phyloP scores from a whole-genome alignment of 441 rosid species.

The Corymbia citriodora region DNA sequence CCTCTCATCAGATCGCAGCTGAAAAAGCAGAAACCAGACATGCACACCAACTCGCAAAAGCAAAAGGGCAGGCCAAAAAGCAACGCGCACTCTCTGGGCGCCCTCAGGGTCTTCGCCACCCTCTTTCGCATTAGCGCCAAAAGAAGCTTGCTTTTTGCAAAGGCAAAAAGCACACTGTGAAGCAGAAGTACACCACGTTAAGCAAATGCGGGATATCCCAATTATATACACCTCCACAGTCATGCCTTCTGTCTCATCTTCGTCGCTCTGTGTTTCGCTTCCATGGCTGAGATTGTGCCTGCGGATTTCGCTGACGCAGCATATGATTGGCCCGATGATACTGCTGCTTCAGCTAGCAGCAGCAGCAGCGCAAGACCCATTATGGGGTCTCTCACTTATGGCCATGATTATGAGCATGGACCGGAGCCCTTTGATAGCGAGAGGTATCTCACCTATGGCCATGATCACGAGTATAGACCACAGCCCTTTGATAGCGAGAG shows the following conservation, averaged over 20 bases:
- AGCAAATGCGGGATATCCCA: slow-evolving; percentile 4
- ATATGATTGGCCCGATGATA: neutral
- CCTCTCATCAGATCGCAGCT: neutral
- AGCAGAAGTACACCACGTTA: slow-evolving; percentile 5
- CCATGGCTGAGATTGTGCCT: slow-evolving; percentile 76
- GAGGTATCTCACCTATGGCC: slow-evolving; percentile 38
- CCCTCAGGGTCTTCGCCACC: neutral
- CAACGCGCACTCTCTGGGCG: neutral
- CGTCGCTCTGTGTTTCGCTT: neutral
- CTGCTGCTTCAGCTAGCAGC: slow-evolving; percentile 2
- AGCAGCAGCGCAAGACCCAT: slow-evolving; percentile 1
- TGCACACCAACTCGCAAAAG: neutral
- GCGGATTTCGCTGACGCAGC: slow-evolving; percentile 43
- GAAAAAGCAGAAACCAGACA: neutral
- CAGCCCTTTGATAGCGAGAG: slow-evolving; percentile 89
- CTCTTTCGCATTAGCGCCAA: neutral
- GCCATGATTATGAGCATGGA: neutral
- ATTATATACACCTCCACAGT: slow-evolving; percentile 6
- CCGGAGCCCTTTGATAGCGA: too few relatives aligned
- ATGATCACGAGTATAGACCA: slow-evolving; percentile 16
- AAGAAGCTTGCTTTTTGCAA: neutral
- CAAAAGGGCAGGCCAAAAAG: neutral
- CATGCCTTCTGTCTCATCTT: neutral
- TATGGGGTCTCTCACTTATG: neutral
- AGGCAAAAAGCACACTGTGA: neutral